These are phyloP conservation scores for Hemisphaericaspora subhashii DNA, from an alignment of 1,139 yeast genomes.

Conservation along the genomic window DNA sequence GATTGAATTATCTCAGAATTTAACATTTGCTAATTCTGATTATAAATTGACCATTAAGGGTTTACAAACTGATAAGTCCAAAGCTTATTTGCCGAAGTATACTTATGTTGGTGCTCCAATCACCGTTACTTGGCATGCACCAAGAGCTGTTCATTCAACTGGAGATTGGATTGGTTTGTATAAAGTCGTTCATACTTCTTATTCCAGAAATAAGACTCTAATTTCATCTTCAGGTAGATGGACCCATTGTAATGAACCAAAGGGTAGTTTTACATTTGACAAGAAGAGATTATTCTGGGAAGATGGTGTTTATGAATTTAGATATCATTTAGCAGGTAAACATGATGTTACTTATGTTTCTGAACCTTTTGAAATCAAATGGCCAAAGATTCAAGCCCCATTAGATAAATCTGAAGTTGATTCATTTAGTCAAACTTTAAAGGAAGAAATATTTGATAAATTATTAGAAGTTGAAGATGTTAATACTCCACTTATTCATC, in stretches of 20 bases:
- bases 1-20: conserved; percentile 41
- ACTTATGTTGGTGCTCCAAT: conserved; percentile 54
- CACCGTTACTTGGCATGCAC: conserved; percentile 56
- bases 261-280: conserved; percentile 55
- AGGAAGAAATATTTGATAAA: conserved; percentile 31
- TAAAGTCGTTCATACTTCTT: conserved; percentile 61
- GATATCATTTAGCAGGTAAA: conserved; percentile 69
- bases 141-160: conserved; percentile 34
- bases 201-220: conserved; percentile 58
- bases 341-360: conserved; percentile 73
- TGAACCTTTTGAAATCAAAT: conserved; percentile 65
- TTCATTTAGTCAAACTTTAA: conserved; percentile 34
- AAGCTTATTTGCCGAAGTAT: conserved; percentile 22
- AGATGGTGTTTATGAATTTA: conserved; percentile 72
- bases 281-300: conserved; percentile 61
- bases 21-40: conserved; percentile 40
- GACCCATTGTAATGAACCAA: conserved; percentile 49
- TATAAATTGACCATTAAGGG: conserved; percentile 30
- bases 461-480: conserved; percentile 28
- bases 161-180: conserved; percentile 83
- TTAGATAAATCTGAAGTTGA: conserved; percentile 18
- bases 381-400: conserved; percentile 44
- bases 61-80: conserved; percentile 18
- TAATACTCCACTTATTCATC: conserved; percentile 27
- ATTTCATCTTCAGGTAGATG: conserved; percentile 72